A percentile compares a stretch with the other conserved stretches of the same genome.
Conservation (phyloP, 1,284 basidiomycete genomes). For the Flammula alnicola region DNA sequence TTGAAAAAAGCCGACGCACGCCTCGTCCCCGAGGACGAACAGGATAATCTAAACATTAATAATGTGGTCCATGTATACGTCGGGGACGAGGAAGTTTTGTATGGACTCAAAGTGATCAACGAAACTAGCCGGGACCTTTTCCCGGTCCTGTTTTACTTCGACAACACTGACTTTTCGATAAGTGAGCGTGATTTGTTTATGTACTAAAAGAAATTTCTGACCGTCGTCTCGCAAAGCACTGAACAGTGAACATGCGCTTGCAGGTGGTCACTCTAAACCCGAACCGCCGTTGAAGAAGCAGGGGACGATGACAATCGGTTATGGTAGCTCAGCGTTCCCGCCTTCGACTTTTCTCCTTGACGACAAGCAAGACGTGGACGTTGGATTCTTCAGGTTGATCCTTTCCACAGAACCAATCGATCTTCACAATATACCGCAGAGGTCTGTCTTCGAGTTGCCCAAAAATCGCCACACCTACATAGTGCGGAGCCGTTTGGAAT, state of each 20-base stretch:
- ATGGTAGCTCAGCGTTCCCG: neutral
- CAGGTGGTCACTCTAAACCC: neutral
- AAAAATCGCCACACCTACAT: too few species aligned
- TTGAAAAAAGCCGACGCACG: too few species aligned
- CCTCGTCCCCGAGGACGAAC: too few species aligned
- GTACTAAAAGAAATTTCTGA: neutral
- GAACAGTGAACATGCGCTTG: neutral
- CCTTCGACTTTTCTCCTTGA: neutral
- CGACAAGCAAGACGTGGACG: neutral
- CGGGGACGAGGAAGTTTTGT: too few species aligned
- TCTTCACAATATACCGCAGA: neutral
- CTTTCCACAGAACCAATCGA: conserved; percentile 2
- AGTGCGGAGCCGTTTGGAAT: too few species aligned
- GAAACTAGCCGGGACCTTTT: neutral
- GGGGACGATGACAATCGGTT: neutral
- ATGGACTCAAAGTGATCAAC: neutral
- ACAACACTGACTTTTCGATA: neutral
- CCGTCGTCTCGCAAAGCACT: too few species aligned
- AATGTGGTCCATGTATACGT: too few species aligned
- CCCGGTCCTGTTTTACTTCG: conserved; percentile 1
- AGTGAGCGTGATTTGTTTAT: neutral
- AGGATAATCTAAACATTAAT: too few species aligned
- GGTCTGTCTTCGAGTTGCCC: conserved; percentile 1
- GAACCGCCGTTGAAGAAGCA: neutral
- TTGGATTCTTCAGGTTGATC: conserved; percentile 7